Evolutionary conservation across 805 yeast species (phyloP).

Genomic region (Myxozyma kluyveri): DNA sequence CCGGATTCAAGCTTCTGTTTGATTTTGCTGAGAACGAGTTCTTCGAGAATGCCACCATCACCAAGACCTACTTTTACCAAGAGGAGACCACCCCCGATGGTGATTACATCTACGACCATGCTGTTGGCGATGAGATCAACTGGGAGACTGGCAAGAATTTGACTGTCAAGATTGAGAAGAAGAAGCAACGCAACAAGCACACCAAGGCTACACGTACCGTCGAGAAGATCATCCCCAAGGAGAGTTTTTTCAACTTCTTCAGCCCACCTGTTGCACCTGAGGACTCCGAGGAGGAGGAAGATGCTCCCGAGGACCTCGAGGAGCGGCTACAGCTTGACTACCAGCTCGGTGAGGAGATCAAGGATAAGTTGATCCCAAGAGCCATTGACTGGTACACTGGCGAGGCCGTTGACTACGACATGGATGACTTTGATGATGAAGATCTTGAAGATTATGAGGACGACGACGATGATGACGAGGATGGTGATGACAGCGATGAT

Average conservation of each 20-base stretch:
- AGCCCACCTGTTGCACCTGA: conserved; percentile 84
- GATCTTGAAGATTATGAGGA: conserved; percentile 63
- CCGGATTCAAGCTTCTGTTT: conserved; percentile 86
- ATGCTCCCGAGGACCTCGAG: conserved; percentile 63
- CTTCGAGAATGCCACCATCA: conserved; percentile 67
- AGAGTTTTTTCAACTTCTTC: conserved; percentile 93
- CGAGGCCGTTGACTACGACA: conserved; percentile 80
- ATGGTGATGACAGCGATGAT: conserved; percentile 39
- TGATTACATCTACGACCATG: conserved; percentile 94
- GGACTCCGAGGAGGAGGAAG: conserved; percentile 54
- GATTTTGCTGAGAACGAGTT: conserved; percentile 73
- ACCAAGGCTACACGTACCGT: conserved; percentile 95
- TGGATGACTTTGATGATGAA: conserved; percentile 57
- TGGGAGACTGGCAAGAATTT: conserved; percentile 86
- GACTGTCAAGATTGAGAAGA: conserved; percentile 82
- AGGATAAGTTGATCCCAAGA: conserved; percentile 92
- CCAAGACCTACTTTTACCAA: conserved; percentile 90
- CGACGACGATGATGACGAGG: conserved; percentile 56
- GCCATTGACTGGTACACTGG: conserved; percentile 99
- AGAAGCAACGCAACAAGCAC: conserved; percentile 94
- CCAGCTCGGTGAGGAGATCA: conserved; percentile 92
- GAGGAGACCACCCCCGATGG: conserved; percentile 92
- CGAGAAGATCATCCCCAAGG: conserved; percentile 90
- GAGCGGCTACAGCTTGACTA: conserved; percentile 86
- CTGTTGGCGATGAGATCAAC: conserved; percentile 81